These are phyloP conservation scores for Xenoacremonium recifei DNA, from an alignment of 2,329 filamentous ascomycete species.

Conservation along the genomic window DNA sequence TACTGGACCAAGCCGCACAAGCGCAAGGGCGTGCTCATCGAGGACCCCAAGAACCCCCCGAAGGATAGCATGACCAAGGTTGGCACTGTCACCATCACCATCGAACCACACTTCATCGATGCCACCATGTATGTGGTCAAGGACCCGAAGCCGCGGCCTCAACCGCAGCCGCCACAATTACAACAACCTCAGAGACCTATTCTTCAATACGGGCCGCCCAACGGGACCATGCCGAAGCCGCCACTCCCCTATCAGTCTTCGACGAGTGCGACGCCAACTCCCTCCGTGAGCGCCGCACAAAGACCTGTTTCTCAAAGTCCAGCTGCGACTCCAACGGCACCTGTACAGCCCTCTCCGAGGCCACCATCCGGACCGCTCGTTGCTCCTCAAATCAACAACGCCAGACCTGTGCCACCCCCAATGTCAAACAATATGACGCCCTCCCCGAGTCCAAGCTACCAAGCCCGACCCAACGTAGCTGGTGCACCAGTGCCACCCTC, in stretches of 20 bases:
- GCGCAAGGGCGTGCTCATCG: constrained; percentile 62
- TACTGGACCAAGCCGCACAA: constrained; percentile 75
- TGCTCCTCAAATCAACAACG: constrained; percentile 9
- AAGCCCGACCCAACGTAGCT: constrained; percentile 13
- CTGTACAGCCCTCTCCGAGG: background rate
- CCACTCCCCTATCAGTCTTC: constrained; percentile 34
- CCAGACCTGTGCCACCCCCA: constrained; percentile 14
- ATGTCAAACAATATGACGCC: constrained; percentile 13
- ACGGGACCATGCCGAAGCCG: constrained; percentile 59
- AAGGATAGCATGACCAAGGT: constrained; percentile 72
- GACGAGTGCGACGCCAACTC: constrained; percentile 19
- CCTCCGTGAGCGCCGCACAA: constrained; percentile 15
- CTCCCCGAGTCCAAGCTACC: constrained; percentile 18
- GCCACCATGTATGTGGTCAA: constrained; percentile 72
- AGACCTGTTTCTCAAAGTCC: constrained; percentile 19
- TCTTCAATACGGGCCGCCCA: constrained; percentile 64
- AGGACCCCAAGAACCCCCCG: constrained; percentile 64
- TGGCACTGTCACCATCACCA: constrained; percentile 70
- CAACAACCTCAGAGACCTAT: constrained; percentile 45
- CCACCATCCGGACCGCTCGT: background rate
- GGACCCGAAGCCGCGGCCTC: constrained; percentile 52
- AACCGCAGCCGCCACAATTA: constrained; percentile 26
- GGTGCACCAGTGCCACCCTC: constrained; percentile 17
- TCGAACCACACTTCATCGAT: constrained; percentile 79
- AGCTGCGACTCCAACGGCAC: background rate